Conservation (phyloP, 202 grass and related monocot genomes). For the Bolboschoenoplectus hybrid region DNA sequence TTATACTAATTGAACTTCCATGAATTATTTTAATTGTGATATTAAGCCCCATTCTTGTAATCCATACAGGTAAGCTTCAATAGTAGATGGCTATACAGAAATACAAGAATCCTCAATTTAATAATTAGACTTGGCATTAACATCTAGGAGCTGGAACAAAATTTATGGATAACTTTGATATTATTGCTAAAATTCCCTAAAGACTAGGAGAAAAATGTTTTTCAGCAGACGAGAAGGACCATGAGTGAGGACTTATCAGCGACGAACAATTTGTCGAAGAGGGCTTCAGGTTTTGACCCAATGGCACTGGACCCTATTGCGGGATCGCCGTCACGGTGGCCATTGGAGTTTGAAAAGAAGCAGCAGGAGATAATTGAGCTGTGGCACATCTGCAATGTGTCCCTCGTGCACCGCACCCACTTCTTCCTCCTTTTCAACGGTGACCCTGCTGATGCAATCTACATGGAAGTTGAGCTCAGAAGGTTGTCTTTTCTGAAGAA, state of each 20-base stretch:
- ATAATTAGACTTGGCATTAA: background rate
- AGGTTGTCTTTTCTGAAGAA: conserved; percentile 71
- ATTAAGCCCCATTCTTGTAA: background rate
- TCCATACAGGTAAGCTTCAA: background rate
- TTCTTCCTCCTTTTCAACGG: conserved; percentile 95
- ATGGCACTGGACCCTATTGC: conserved; percentile 18
- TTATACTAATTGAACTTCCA: conserved; percentile 10
- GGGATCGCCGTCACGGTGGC: conserved; percentile 51
- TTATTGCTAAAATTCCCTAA: background rate
- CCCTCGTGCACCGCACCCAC: conserved; percentile 80
- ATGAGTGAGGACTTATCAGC: conserved; percentile 35
- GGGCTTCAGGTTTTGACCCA: conserved; percentile 9
- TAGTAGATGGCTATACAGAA: background rate
- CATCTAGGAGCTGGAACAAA: conserved; percentile 6
- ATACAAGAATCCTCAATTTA: background rate
- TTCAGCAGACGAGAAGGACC: conserved; percentile 38
- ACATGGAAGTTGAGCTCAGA: conserved; percentile 87
- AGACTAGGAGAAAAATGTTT: background rate
- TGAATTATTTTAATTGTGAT: background rate
- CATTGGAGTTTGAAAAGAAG: conserved; percentile 63
- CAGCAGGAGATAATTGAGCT: conserved; percentile 73
- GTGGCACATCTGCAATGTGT: conserved; percentile 83
- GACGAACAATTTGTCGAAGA: background rate
- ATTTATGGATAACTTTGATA: background rate
- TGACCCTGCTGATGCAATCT: conserved; percentile 71